Evolutionary conservation across 306 rosid species (phyloP).

Genomic region (Cyclanthera cordifolia): DNA sequence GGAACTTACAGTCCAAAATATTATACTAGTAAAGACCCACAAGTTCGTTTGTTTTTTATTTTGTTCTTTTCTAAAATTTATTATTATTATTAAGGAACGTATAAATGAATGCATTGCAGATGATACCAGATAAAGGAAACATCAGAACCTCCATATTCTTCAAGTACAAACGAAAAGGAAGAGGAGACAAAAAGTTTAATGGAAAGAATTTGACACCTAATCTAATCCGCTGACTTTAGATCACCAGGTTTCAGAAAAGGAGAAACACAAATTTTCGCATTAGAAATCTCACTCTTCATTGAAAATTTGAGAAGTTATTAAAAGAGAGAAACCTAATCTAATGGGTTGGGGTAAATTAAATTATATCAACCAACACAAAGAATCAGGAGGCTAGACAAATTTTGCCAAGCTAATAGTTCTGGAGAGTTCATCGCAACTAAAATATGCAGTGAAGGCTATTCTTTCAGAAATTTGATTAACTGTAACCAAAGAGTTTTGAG

Average conservation of each 20-base stretch:
- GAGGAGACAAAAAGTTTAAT: not conserved
- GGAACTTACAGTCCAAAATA: not conserved
- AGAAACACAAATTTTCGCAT: not conserved
- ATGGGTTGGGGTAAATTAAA: too few relatives aligned
- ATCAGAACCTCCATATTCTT: not conserved
- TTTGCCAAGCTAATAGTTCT: not conserved
- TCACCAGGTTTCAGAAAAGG: not conserved
- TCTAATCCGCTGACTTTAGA: not conserved
- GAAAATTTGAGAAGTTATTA: not conserved
- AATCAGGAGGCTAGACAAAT: not conserved
- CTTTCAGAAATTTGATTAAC: not conserved
- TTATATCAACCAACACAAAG: too few relatives aligned
- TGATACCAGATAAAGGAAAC: not conserved
- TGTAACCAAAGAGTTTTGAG: not conserved
- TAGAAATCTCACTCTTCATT: not conserved
- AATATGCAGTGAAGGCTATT: not conserved
- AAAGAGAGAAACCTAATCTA: too few relatives aligned
- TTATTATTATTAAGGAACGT: not conserved
- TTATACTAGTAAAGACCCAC: not conserved
- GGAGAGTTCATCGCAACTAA: not conserved
- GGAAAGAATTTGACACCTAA: slow-evolving; percentile 1
- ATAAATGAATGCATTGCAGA: not conserved
- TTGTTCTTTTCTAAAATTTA: not conserved
- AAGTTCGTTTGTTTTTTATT: not conserved
- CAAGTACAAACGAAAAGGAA: not conserved